Percentiles rank a stretch among this genome's conserved stretches.
These are phyloP conservation scores for Gyrodon lividus DNA, from an alignment of 768 basidiomycete species.

Conservation along the genomic window DNA sequence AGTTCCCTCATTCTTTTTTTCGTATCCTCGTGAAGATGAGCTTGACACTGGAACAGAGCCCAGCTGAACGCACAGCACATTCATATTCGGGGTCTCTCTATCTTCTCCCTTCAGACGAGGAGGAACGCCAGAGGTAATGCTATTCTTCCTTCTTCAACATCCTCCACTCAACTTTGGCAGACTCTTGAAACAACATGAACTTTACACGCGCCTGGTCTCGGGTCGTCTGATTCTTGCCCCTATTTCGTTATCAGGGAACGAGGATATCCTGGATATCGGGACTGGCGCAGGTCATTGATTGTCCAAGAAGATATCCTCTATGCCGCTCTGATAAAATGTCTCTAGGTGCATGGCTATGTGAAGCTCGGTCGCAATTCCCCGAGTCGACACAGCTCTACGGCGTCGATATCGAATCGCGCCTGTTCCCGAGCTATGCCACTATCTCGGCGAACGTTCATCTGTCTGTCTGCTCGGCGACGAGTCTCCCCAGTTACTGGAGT, in stretches of 20 bases:
- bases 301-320: neutral
- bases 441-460: conserved; percentile 18
- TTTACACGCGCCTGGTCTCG: conserved; percentile 21
- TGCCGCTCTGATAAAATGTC: neutral
- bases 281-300: conserved; percentile 19
- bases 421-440: conserved; percentile 11
- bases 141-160: too few relatives aligned
- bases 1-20: too few relatives aligned
- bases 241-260: conserved; percentile 9
- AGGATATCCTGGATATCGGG: conserved; percentile 24
- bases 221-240: conserved; percentile 23
- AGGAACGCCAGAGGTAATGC: conserved; percentile 24
- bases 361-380: conserved; percentile 12
- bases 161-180: neutral
- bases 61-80: conserved; percentile 15
- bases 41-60: neutral
- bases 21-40: conserved; percentile 4
- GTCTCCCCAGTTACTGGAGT: conserved; percentile 31
- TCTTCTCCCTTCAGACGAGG: conserved; percentile 26
- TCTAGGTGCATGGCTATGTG: conserved; percentile 25
- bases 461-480: conserved; percentile 22
- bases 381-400: conserved; percentile 22
- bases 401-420: conserved; percentile 25
- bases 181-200: conserved; percentile 15
- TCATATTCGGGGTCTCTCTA: conserved; percentile 21